phyloP scores from a whole-genome alignment of 352 stramenopile genomes.

The Phytopythium sindhum region DNA sequence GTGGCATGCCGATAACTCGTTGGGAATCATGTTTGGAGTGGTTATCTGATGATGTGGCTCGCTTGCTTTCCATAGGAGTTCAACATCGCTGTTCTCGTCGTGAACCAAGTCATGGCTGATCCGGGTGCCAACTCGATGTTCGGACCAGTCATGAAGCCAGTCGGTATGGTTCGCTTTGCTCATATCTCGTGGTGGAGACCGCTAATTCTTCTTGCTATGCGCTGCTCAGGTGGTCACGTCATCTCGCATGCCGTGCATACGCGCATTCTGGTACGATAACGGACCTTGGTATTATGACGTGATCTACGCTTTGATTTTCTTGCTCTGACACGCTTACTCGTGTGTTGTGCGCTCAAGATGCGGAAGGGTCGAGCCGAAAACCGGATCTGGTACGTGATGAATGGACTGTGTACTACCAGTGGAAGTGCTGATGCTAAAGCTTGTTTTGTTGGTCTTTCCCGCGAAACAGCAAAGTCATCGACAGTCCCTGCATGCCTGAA shows the following conservation, averaged over 20 bases:
- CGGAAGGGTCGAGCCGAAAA: slow-evolving; percentile 92
- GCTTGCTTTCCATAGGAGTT: slow-evolving; percentile 71
- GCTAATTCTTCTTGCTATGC: neutral
- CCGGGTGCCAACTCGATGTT: slow-evolving; percentile 83
- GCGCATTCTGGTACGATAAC: slow-evolving; percentile 72
- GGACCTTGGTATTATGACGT: neutral
- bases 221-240: slow-evolving; percentile 65
- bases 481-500: slow-evolving; percentile 85
- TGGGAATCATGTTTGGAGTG: neutral
- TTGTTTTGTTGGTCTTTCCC: neutral
- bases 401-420: neutral
- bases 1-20: neutral
- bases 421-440: neutral
- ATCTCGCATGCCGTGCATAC: slow-evolving; percentile 98
- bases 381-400: slow-evolving; percentile 63
- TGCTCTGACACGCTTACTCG: neutral
- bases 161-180: slow-evolving; percentile 38
- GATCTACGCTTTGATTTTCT: neutral
- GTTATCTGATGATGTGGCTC: neutral
- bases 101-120: slow-evolving; percentile 92
- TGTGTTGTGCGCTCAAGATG: slow-evolving; percentile 31
- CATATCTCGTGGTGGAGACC: neutral
- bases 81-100: slow-evolving; percentile 90
- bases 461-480: slow-evolving; percentile 65
- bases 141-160: slow-evolving; percentile 78